Evolutionary conservation across 2,329 filamentous ascomycete species (phyloP).

Genomic region (Calonectria fujianensis): DNA sequence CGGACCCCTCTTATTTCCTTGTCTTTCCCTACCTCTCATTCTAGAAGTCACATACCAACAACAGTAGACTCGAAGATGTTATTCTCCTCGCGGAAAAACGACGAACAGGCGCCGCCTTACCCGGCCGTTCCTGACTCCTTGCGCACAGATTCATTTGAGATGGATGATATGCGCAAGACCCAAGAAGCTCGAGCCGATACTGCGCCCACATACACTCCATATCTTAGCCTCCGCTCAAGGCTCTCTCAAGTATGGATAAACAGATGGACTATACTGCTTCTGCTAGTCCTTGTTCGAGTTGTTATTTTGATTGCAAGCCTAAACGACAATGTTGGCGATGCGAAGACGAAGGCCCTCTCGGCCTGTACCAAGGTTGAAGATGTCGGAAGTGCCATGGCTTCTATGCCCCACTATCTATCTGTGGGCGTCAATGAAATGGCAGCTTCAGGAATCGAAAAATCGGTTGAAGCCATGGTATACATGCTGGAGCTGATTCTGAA

Average conservation of each 20-base stretch:
- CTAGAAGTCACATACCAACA: conserved; percentile 51
- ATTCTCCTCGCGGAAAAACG: conserved; percentile 60
- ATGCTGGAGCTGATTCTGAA: conserved; percentile 87
- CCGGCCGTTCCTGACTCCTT: conserved; percentile 63
- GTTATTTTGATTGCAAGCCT: conserved; percentile 85
- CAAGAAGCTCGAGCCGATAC: conserved; percentile 69
- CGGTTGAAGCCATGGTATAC: conserved; percentile 86
- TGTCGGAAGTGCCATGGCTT: conserved; percentile 95
- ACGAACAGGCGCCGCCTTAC: conserved; percentile 57
- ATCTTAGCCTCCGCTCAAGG: conserved; percentile 90
- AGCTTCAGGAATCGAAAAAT: conserved; percentile 85
- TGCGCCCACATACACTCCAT: conserved; percentile 86
- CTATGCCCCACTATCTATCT: conserved; percentile 97
- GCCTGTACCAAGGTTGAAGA: conserved; percentile 95
- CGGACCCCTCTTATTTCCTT: conserved; percentile 25
- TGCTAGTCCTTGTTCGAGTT: conserved; percentile 89
- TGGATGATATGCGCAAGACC: conserved; percentile 57
- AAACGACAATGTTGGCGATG: conserved; percentile 83
- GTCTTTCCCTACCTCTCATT: conserved; percentile 35
- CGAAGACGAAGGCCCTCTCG: conserved; percentile 87
- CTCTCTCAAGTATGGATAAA: conserved; percentile 99
- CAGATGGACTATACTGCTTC: conserved; percentile 92
- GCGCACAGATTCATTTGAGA: conserved; percentile 61
- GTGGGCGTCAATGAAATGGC: conserved; percentile 91
- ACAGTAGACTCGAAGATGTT: conserved; percentile 61